These are phyloP conservation scores for Diaporthe sp. DNA, from an alignment of 2,329 filamentous ascomycete genomes.

Conservation along the genomic window DNA sequence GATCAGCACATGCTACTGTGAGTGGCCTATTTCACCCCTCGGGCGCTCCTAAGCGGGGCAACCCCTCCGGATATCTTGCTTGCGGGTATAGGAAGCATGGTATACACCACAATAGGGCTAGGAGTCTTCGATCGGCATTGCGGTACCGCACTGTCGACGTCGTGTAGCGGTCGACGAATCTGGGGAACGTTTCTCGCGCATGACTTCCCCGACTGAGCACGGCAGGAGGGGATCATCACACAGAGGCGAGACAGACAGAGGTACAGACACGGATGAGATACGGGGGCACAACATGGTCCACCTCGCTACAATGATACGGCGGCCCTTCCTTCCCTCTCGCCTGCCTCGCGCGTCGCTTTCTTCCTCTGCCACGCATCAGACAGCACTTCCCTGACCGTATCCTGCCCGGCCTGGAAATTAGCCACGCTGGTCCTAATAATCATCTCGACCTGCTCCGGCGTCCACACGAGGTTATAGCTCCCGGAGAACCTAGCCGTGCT, in stretches of 20 bases:
- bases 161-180: not conserved
- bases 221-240: not conserved
- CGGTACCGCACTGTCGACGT: not conserved
- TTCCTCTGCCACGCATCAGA: constrained; percentile 15
- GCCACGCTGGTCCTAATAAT: constrained; percentile 24
- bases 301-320: not conserved
- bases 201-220: not conserved
- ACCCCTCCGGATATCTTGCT: not conserved
- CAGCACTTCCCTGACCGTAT: constrained; percentile 20
- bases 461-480: constrained; percentile 28
- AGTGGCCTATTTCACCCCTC: constrained; percentile 10
- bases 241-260: not conserved
- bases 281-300: not conserved
- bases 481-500: constrained; percentile 11
- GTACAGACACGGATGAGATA: not conserved
- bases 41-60: constrained; percentile 11
- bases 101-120: not conserved
- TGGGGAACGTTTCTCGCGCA: not conserved
- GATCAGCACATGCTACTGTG: not conserved
- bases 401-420: constrained; percentile 23
- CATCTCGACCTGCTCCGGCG: constrained; percentile 27
- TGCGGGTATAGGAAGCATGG: not conserved
- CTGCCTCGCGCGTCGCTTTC: constrained; percentile 7
- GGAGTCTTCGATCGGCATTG: constrained; percentile 1
- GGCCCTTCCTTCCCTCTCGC: not conserved